These are phyloP conservation scores for Boletus rubropictus DNA, from an alignment of 768 basidiomycete genomes.

Conservation along the genomic window DNA sequence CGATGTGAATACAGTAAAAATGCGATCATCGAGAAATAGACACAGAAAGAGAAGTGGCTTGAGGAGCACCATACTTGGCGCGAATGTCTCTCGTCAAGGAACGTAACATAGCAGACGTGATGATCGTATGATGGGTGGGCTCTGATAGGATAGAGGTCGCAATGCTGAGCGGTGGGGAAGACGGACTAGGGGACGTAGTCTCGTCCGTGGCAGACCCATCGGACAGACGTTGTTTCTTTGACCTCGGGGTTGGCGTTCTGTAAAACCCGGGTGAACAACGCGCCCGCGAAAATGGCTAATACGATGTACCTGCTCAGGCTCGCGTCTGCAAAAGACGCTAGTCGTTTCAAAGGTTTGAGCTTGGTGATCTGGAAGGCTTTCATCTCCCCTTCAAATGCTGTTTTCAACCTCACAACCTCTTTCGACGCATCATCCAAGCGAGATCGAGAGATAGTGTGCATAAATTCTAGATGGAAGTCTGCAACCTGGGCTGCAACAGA, in stretches of 20 bases:
- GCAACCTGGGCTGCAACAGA: slow-evolving; percentile 24
- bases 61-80: slow-evolving; percentile 25
- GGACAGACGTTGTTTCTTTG: slow-evolving; percentile 43
- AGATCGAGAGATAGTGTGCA: slow-evolving; percentile 13
- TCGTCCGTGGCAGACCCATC: slow-evolving; percentile 30
- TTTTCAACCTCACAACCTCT: slow-evolving; percentile 29
- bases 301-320: slow-evolving; percentile 36
- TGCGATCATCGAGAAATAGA: slow-evolving; percentile 6
- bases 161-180: slow-evolving; percentile 44
- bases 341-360: slow-evolving; percentile 43
- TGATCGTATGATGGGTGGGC: slow-evolving; percentile 29
- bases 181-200: slow-evolving; percentile 18
- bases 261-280: slow-evolving; percentile 5
- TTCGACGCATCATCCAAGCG: slow-evolving; percentile 27
- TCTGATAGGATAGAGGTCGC: slow-evolving; percentile 38
- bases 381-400: slow-evolving; percentile 35
- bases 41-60: neutral
- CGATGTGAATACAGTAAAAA: neutral
- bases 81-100: slow-evolving; percentile 29
- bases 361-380: slow-evolving; percentile 36
- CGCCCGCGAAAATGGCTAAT: neutral
- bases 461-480: slow-evolving; percentile 5
- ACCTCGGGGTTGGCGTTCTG: slow-evolving; percentile 21
- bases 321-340: slow-evolving; percentile 39
- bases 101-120: slow-evolving; percentile 64